Percentiles rank a stretch among this genome's conserved stretches.
Evolutionary conservation across 1,284 basidiomycete species (phyloP).

Genomic region (Rhodotorula sp.): DNA sequence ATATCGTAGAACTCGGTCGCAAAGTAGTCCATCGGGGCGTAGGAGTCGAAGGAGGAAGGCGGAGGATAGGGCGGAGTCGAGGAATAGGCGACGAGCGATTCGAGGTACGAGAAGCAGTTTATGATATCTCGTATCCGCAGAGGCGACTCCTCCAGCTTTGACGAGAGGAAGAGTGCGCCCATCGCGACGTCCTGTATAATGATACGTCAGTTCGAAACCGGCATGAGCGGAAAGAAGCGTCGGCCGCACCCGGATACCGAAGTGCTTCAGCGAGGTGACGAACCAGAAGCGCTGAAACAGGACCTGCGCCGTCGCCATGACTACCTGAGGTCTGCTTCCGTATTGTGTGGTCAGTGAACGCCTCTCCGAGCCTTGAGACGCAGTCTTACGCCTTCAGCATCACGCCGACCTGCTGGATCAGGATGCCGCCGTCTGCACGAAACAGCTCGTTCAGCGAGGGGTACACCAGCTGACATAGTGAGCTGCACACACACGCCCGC

Average conservation of each 20-base stretch:
- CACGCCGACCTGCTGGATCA: constrained; percentile 91
- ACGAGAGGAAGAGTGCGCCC: constrained; percentile 88
- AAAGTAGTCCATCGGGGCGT: constrained; percentile 81
- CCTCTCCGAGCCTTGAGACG: background rate
- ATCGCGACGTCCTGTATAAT: constrained; percentile 76
- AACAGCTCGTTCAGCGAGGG: background rate
- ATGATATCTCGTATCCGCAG: constrained; percentile 87
- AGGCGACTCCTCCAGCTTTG: constrained; percentile 93
- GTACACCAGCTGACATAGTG: fast-evolving
- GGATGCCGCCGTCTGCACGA: constrained; percentile 54
- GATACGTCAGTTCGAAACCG: background rate
- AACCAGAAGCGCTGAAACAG: constrained; percentile 97
- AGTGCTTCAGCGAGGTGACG: constrained; percentile 89
- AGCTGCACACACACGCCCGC: constrained; percentile 69
- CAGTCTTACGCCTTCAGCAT: constrained; percentile 74
- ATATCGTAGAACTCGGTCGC: constrained; percentile 76
- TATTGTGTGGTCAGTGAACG: background rate
- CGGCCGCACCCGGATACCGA: constrained; percentile 73
- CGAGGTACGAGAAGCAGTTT: constrained; percentile 86
- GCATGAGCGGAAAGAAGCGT: too few relatives aligned
- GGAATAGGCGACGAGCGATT: constrained; percentile 18
- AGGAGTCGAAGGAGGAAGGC: constrained; percentile 49
- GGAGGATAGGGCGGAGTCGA: constrained; percentile 11
- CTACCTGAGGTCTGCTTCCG: constrained; percentile 78
- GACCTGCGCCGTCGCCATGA: constrained; percentile 93